Conservation (phyloP, 257 asterid species). For the Nicotiana benthamiana region DNA sequence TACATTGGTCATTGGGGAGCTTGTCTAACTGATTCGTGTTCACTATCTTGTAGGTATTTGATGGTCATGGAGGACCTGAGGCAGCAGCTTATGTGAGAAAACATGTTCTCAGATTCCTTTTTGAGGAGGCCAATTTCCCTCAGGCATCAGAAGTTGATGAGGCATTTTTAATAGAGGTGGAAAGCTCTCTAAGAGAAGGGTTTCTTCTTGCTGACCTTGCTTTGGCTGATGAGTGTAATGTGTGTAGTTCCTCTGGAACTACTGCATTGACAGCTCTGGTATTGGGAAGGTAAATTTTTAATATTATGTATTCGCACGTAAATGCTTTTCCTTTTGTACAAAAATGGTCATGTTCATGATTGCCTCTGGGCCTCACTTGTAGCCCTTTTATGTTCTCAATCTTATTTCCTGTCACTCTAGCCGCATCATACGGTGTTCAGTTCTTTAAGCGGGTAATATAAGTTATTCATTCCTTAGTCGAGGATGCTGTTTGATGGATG, state of each 20-base stretch:
- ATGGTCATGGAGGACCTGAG: conserved; percentile 89
- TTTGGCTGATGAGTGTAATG: conserved; percentile 46
- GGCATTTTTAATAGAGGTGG: conserved; percentile 21
- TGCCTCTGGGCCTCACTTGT: neutral
- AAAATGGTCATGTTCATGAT: neutral
- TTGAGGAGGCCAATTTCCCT: conserved; percentile 50
- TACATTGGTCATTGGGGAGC: neutral
- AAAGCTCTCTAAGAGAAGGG: conserved; percentile 32
- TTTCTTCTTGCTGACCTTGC: conserved; percentile 57
- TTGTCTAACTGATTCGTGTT: neutral
- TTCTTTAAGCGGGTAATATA: neutral
- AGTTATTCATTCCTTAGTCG: neutral
- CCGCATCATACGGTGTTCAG: neutral
- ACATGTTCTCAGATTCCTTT: conserved; percentile 48
- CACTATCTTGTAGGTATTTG: conserved; percentile 41
- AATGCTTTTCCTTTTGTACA: neutral
- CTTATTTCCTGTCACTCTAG: conserved; percentile 29
- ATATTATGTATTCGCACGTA: conserved; percentile 24
- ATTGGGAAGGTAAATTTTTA: conserved; percentile 43
- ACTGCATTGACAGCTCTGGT: conserved; percentile 60
- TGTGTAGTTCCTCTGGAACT: conserved; percentile 55
- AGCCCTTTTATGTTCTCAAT: neutral
- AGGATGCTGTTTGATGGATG: neutral
- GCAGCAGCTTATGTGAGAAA: conserved; percentile 64
- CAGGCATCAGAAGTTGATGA: conserved; percentile 36